These are phyloP conservation scores for Oryza rufipogon DNA, from an alignment of 176 grass and related monocot genomes.

Conservation along the genomic window DNA sequence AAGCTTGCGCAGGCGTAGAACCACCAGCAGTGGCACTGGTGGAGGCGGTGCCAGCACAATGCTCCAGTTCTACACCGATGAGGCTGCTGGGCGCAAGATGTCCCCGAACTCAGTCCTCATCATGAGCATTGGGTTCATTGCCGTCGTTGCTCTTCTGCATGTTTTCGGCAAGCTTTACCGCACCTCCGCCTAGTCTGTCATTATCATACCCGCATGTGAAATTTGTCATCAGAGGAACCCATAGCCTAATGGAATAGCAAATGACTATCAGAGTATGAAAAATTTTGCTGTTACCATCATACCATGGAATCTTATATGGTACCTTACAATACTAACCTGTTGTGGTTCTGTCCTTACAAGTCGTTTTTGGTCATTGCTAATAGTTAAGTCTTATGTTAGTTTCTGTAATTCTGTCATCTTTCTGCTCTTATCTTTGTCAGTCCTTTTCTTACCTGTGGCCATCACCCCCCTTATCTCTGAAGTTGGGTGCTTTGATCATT, in stretches of 20 bases:
- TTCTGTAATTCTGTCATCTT: not conserved
- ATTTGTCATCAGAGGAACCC: not conserved
- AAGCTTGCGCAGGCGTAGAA: constrained; percentile 67
- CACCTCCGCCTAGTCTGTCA: constrained; percentile 46
- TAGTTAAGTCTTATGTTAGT: no score
- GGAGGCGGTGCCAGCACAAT: constrained; percentile 64
- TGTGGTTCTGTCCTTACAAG: not conserved
- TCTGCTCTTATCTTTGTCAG: not conserved
- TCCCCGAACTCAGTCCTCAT: constrained; percentile 88
- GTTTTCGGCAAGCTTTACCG: constrained; percentile 86
- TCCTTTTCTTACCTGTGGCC: not conserved
- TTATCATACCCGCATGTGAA: not conserved
- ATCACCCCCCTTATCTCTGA: not conserved
- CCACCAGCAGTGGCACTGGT: constrained; percentile 40
- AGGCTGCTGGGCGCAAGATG: constrained; percentile 83
- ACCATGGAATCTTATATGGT: constrained; percentile 17
- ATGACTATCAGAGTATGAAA: constrained; percentile 17
- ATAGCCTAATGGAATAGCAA: constrained; percentile 27
- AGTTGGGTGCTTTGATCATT: no score
- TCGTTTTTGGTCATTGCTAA: not conserved
- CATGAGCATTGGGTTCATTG: constrained; percentile 95
- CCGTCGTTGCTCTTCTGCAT: constrained; percentile 77
- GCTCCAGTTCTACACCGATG: constrained; percentile 93
- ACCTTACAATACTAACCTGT: constrained; percentile 9
- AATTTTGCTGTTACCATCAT: not conserved